phyloP scores from a whole-genome alignment of 139 green algal genomes.

The Raphidocelis subcapitata region DNA sequence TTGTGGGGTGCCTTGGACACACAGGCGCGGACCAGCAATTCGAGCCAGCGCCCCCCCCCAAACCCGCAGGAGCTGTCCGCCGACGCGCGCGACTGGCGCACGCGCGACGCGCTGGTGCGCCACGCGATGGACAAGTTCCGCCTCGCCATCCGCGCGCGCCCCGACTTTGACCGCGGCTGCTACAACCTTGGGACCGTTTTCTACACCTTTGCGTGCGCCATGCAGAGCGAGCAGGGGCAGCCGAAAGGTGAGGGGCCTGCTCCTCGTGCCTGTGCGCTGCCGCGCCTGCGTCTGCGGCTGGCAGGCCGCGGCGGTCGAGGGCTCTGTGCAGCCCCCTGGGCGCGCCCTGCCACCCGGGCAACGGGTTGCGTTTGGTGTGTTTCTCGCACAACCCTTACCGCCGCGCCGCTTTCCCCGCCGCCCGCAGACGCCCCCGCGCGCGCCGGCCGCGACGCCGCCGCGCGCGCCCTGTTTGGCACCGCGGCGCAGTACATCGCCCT shows the following conservation, averaged over 20 bases:
- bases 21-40: slow-evolving; percentile 3
- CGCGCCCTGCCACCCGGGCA: too few species aligned
- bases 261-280: background rate
- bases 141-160: slow-evolving; percentile 55
- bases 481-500: slow-evolving; percentile 80
- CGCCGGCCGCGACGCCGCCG: slow-evolving; percentile 28
- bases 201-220: slow-evolving; percentile 65
- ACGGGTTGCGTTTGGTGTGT: too few species aligned
- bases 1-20: too few species aligned
- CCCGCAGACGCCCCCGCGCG: background rate
- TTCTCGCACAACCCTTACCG: too few species aligned
- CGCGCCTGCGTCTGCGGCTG: too few species aligned
- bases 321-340: too few species aligned
- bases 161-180: slow-evolving; percentile 73
- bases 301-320: too few species aligned
- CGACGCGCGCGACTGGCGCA: background rate
- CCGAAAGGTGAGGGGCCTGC: slow-evolving; percentile 22
- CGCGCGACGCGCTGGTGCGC: slow-evolving; percentile 41
- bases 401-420: too few species aligned
- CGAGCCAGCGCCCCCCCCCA: background rate
- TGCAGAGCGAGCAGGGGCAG: slow-evolving; percentile 48
- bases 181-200: slow-evolving; percentile 84
- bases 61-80: slow-evolving; percentile 41
- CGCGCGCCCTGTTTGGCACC: slow-evolving; percentile 46
- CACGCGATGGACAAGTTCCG: slow-evolving; percentile 69